phyloP scores from a whole-genome alignment of 306 rosid genomes.

The Cicer bijugum region DNA sequence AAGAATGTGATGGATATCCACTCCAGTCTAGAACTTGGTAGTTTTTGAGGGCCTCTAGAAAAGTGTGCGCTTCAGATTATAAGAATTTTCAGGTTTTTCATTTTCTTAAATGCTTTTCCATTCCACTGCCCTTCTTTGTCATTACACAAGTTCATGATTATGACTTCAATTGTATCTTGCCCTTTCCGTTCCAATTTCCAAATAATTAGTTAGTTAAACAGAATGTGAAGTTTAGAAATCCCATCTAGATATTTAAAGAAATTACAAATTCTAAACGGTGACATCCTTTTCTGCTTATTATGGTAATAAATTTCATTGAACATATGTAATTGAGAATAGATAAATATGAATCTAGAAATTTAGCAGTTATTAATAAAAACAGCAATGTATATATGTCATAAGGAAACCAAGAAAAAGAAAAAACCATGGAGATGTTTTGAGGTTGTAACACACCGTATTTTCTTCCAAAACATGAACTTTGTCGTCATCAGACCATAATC shows the following conservation, averaged over 20 bases:
- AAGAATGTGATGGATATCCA: constrained; percentile 28
- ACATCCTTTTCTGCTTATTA: not conserved
- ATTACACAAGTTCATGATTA: not conserved
- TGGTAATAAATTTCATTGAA: not conserved
- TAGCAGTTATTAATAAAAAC: not conserved
- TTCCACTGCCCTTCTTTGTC: not conserved
- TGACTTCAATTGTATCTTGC: constrained; percentile 30
- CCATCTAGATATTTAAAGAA: not conserved
- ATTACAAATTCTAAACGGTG: not conserved
- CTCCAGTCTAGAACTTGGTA: constrained; percentile 35
- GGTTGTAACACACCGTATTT: not conserved
- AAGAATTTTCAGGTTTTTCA: constrained; percentile 26
- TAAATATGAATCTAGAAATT: not conserved
- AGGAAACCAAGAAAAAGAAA: not conserved
- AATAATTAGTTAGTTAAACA: not conserved
- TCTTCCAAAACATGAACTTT: not conserved
- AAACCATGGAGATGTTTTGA: not conserved
- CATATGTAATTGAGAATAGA: not conserved
- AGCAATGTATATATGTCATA: too few species aligned
- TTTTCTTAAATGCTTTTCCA: constrained; percentile 32
- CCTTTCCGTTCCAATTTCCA: not conserved
- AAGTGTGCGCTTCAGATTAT: not conserved
- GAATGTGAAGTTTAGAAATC: not conserved
- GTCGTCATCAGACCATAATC: constrained; percentile 29
- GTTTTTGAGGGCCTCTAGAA: constrained; percentile 11